Evolutionary conservation across 352 stramenopile genomes (phyloP).

Genomic region (Phytophthora syringae): DNA sequence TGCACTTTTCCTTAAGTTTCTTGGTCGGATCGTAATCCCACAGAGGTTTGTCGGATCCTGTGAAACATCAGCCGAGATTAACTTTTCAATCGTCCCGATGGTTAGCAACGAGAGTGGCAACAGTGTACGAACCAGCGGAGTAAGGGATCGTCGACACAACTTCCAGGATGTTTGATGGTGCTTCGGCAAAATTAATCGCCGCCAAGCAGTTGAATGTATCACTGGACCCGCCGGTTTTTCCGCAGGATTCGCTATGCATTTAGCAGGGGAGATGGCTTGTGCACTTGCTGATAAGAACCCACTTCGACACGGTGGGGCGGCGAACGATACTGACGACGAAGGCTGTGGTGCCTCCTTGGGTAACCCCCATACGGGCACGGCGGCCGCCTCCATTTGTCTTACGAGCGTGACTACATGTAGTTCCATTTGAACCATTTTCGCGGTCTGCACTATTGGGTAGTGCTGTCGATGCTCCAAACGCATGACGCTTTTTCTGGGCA

Average conservation of each 20-base stretch:
- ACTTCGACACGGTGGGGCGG: constrained; percentile 29
- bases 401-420: neutral
- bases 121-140: constrained; percentile 24
- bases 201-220: constrained; percentile 49
- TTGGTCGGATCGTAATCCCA: constrained; percentile 46
- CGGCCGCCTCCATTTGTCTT: constrained; percentile 19
- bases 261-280: constrained; percentile 10
- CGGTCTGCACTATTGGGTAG: constrained; percentile 9
- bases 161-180: constrained; percentile 40
- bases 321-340: constrained; percentile 18
- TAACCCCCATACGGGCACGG: constrained; percentile 32
- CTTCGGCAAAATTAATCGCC: constrained; percentile 38
- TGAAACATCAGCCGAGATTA: neutral
- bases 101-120: neutral
- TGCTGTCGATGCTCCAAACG: constrained; percentile 4
- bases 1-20: constrained; percentile 39
- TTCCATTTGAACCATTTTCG: constrained; percentile 3
- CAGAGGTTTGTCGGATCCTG: constrained; percentile 48
- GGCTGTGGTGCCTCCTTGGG: constrained; percentile 4
- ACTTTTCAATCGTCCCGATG: neutral
- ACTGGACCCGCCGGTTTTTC: constrained; percentile 25
- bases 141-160: constrained; percentile 32
- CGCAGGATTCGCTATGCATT: neutral
- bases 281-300: constrained; percentile 25
- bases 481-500: constrained; percentile 39